These are phyloP conservation scores for Phytophthora hybrid DNA, from an alignment of 352 stramenopile genomes.

Conservation along the genomic window DNA sequence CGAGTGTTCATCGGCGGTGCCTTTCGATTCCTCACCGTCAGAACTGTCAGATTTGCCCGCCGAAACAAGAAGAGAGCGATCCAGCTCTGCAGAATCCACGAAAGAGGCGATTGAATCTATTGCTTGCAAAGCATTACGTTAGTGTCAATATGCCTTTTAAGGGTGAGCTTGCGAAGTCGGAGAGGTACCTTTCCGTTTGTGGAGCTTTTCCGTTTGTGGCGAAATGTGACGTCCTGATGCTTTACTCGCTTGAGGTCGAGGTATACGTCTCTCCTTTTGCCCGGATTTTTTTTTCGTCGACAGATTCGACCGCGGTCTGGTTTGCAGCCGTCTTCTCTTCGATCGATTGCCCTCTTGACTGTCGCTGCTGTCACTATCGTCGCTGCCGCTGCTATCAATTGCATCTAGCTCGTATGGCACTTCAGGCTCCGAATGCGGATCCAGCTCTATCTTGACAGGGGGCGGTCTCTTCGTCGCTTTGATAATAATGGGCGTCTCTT, in stretches of 20 bases:
- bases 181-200: not conserved
- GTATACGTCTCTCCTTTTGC: not conserved
- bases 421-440: constrained; percentile 8
- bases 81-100: not conserved
- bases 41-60: constrained; percentile 5
- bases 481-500: not conserved
- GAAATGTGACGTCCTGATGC: not conserved
- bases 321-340: constrained; percentile 17
- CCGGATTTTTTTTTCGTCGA: constrained; percentile 1
- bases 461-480: constrained; percentile 3
- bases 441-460: constrained; percentile 6
- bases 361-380: constrained; percentile 1
- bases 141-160: not conserved
- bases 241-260: not conserved
- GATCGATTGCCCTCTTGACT: not conserved
- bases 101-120: not conserved
- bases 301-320: constrained; percentile 6
- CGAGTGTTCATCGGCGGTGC: not conserved
- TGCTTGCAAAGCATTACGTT: not conserved
- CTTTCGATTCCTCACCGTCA: constrained; percentile 13
- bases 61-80: constrained; percentile 3
- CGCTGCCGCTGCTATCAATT: constrained; percentile 18
- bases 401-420: constrained; percentile 12
- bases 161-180: not conserved
- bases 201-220: not conserved